Evolutionary conservation across 1,284 basidiomycete species (phyloP), one percentile per base, ranked within the genome.

Genomic region (Boletus mariae): DNA sequence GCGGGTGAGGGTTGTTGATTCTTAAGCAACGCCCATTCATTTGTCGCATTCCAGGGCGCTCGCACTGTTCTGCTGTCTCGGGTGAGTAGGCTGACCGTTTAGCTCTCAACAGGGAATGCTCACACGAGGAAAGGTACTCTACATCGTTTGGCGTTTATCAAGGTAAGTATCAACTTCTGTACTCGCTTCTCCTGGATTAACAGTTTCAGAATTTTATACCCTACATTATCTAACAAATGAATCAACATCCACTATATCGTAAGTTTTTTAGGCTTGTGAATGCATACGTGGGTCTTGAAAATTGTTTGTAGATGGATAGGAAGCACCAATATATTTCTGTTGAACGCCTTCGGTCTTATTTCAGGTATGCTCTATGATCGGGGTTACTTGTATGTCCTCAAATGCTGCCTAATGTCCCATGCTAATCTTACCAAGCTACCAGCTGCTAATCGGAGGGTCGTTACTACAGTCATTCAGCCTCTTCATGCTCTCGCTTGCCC

Each of bases 231-330:
- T 76, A 1, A 70, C 51, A 0, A 55, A 67, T 7, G 56, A 57
- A 29, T 61, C 66, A 0, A 52, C 62, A 1, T 67, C 66, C 32
- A 50, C 57, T 5, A 70, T 70, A 56, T 65, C 66, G 66, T 71
- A 34, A 38, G 69, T 59, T 26, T 41, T 8, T 2, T 12, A 29
- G 20, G 12, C 2, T 1, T 8, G 5, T 34, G 34, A 28, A 20
- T 20, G 20, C 20, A 20, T 20, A 20, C 31, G 5, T 17, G 28
- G 13, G 8, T 13, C 8, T 40, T 8, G 11, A 49, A 43, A 35
- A 3, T 1, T 43, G 26, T 15, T 49, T 20, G 66, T 29, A 70
- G 66, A n/a, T 67, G 66, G 66, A 67, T 68, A 44, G 69, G 66
- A 58, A 47, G 69, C 28, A 12, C 52, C 47, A 70, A 64, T 51